Evolutionary conservation across 169 alveolate species (phyloP).

Genomic region (Miamiensis avidus): DNA sequence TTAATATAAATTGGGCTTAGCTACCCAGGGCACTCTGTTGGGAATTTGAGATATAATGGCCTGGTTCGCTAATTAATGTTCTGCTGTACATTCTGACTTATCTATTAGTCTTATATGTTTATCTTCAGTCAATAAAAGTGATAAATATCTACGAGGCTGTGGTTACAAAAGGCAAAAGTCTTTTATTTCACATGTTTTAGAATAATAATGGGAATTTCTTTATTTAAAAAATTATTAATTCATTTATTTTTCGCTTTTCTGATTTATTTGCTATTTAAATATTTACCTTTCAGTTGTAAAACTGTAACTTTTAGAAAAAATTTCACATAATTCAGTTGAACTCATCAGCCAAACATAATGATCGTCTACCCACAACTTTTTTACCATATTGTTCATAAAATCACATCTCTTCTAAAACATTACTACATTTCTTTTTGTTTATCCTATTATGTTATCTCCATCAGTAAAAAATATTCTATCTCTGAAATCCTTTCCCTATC

Average conservation of each 20-base stretch:
- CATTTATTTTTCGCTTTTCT: no score
- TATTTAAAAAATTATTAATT: no score
- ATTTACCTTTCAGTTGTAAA: background rate
- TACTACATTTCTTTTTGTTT: background rate
- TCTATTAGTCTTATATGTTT: background rate
- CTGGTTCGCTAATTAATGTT: background rate
- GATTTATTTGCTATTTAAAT: no score
- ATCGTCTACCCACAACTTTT: background rate
- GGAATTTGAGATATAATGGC: background rate
- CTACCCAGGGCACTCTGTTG: background rate
- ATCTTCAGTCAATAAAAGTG: background rate
- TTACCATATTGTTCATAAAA: background rate
- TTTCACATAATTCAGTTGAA: background rate
- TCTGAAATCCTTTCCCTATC: background rate
- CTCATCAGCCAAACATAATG: background rate
- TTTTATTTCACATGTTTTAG: background rate
- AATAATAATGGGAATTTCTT: background rate
- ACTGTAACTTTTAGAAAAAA: background rate
- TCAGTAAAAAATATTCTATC: background rate
- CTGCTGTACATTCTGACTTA: background rate
- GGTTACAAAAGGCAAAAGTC: background rate
- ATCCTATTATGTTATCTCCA: background rate
- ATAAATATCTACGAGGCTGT: background rate
- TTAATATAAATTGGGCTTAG: background rate
- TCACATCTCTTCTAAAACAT: no score